Conservation (phyloP, 129 eudicot species). For the Centrapalus pauciflorus region DNA sequence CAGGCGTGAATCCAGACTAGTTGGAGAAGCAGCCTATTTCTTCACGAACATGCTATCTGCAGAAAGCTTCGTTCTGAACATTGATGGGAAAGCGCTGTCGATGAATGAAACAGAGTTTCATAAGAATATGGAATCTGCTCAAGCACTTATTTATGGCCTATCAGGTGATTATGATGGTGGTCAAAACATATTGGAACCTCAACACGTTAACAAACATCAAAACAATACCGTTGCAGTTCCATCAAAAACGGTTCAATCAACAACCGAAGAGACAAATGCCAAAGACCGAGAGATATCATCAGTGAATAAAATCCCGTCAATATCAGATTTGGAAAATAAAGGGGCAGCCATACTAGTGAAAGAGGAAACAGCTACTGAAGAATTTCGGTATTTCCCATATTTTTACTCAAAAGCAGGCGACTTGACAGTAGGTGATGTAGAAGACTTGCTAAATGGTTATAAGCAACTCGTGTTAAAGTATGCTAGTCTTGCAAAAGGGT, state of each 20-base stretch:
- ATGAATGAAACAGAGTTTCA: conserved; percentile 86
- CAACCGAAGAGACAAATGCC: conserved; percentile 23
- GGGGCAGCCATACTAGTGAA: conserved; percentile 66
- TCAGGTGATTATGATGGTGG: conserved; percentile 36
- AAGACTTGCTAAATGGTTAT: conserved; percentile 57
- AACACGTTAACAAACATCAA: conserved; percentile 17
- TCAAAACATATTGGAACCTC: conserved; percentile 25
- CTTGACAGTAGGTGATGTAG: conserved; percentile 70
- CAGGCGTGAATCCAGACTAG: conserved; percentile 73
- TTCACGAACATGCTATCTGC: conserved; percentile 94
- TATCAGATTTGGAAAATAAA: conserved; percentile 77
- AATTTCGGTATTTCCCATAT: conserved; percentile 61
- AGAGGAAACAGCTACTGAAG: conserved; percentile 39
- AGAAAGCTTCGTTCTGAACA: conserved; percentile 60
- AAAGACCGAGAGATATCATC: conserved; percentile 26
- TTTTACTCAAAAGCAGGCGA: conserved; percentile 71
- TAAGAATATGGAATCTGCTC: conserved; percentile 82
- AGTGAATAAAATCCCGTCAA: conserved; percentile 40
- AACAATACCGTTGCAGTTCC: conserved; percentile 1
- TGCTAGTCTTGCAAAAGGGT: conserved; percentile 75
- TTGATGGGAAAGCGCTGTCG: conserved; percentile 72
- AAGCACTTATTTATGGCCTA: conserved; percentile 56
- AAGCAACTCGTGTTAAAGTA: conserved; percentile 79
- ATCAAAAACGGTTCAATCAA: too few relatives aligned
- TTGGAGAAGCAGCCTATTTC: conserved; percentile 74